phyloP scores from a whole-genome alignment of 2,329 filamentous ascomycete species.

The Fusarium clavum region DNA sequence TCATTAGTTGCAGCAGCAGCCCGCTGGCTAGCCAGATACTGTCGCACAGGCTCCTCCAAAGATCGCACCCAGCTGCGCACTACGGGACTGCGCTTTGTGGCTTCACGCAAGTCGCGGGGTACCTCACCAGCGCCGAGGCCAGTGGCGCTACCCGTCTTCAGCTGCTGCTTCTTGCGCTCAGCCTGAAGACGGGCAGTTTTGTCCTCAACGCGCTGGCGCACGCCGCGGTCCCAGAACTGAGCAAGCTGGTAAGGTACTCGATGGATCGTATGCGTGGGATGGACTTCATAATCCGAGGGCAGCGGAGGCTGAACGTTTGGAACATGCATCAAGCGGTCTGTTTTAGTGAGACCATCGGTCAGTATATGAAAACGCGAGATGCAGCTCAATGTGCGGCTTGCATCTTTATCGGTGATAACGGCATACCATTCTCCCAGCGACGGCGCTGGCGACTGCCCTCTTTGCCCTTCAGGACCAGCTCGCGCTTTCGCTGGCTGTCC shows the following conservation, averaged over 20 bases:
- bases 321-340: conserved; percentile 87
- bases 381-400: background rate
- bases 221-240: conserved; percentile 78
- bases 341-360: conserved; percentile 19
- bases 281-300: conserved; percentile 84
- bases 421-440: conserved; percentile 92
- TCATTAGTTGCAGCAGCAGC: conserved; percentile 11
- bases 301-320: conserved; percentile 87
- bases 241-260: conserved; percentile 90
- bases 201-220: conserved; percentile 63
- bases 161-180: conserved; percentile 61
- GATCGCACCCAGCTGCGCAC: conserved; percentile 84
- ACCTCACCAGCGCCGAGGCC: conserved; percentile 67
- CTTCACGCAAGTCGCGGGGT: conserved; percentile 82
- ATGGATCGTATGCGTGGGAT: conserved; percentile 82
- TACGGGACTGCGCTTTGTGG: conserved; percentile 82
- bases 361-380: conserved; percentile 17
- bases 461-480: conserved; percentile 86
- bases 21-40: conserved; percentile 72
- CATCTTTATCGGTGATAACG: conserved; percentile 4
- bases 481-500: conserved; percentile 72
- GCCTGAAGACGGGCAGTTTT: conserved; percentile 55
- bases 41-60: conserved; percentile 85
- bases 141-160: conserved; percentile 55
- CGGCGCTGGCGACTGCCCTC: conserved; percentile 88